Percentiles rank a stretch among this genome's conserved stretches.
Conservation (phyloP, 2,329 filamentous ascomycete species). For the Epichloe brachyelytri region DNA sequence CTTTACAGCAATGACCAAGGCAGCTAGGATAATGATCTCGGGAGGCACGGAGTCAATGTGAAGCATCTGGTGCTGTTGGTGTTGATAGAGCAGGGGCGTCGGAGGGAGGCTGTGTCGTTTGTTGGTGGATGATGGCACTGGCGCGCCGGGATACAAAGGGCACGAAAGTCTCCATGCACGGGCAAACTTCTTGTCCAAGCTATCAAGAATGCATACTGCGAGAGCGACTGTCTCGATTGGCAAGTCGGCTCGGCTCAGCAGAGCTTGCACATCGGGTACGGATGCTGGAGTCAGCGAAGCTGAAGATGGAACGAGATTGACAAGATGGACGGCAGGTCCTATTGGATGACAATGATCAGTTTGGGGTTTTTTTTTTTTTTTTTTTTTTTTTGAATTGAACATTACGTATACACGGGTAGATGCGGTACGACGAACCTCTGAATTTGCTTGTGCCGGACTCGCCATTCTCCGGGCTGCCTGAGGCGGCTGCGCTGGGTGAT, state of each 20-base stretch:
- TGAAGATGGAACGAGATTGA: slow-evolving; percentile 51
- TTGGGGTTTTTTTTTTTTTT: background rate
- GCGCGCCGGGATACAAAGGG: slow-evolving; percentile 28
- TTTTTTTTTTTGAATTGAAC: too few relatives aligned
- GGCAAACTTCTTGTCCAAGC: slow-evolving; percentile 48
- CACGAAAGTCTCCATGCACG: slow-evolving; percentile 48
- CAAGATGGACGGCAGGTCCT: slow-evolving; percentile 54
- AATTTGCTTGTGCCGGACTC: slow-evolving; percentile 27
- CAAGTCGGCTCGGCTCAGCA: slow-evolving; percentile 44
- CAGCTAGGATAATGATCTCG: slow-evolving; percentile 50
- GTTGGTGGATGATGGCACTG: slow-evolving; percentile 11
- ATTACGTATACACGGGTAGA: background rate
- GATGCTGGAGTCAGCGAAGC: slow-evolving; percentile 48
- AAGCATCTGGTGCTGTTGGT: slow-evolving; percentile 37
- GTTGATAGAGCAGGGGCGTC: slow-evolving; percentile 19
- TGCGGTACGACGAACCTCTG: slow-evolving; percentile 20
- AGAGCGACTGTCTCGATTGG: slow-evolving; percentile 50
- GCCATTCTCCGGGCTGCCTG: slow-evolving; percentile 27
- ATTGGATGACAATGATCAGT: background rate
- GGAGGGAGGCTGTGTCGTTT: slow-evolving; percentile 38
- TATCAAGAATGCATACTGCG: slow-evolving; percentile 54
- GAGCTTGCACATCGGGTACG: slow-evolving; percentile 44
- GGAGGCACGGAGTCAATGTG: slow-evolving; percentile 50
- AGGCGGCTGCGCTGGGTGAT: slow-evolving; percentile 18
- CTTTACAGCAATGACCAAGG: slow-evolving; percentile 52